phyloP scores from a whole-genome alignment of 129 eudicot genomes.

The Erigeron canadensis region DNA sequence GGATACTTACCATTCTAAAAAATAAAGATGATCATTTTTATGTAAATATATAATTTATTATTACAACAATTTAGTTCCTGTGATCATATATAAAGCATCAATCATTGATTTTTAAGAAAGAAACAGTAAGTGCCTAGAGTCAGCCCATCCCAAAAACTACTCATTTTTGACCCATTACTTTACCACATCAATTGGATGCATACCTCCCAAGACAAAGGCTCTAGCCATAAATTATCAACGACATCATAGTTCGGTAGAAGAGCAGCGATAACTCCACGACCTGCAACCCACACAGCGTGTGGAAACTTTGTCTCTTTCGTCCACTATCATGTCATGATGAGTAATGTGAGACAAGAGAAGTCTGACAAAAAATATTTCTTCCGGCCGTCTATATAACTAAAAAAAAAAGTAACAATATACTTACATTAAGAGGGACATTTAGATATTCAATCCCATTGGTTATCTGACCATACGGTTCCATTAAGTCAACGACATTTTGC shows the following conservation, averaged over 20 bases:
- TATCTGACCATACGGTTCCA: slow-evolving; percentile 96
- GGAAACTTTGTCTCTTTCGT: slow-evolving; percentile 81
- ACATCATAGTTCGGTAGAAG: slow-evolving; percentile 90
- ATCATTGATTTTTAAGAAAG: not conserved
- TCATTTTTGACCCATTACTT: not conserved
- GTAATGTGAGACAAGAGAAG: slow-evolving; percentile 10
- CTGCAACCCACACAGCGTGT: slow-evolving; percentile 99
- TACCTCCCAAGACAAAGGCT: slow-evolving; percentile 93
- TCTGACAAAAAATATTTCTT: not conserved
- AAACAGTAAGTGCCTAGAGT: not conserved
- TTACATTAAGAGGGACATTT: slow-evolving; percentile 79
- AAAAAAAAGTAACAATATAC: slow-evolving; percentile 34
- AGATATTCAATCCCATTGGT: slow-evolving; percentile 66
- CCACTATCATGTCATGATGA: slow-evolving; percentile 49
- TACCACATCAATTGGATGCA: not conserved
- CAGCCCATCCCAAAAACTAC: not conserved
- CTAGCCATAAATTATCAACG: slow-evolving; percentile 94
- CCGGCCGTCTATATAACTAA: not conserved
- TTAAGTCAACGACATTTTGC: slow-evolving; percentile 74
- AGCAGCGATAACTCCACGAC: slow-evolving; percentile 84
- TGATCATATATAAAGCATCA: not conserved
- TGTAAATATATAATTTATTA: not conserved
- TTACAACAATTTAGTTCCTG: not conserved
- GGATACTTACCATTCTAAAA: no score
- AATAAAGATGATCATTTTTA: not conserved